Evolutionary conservation across 2,329 filamentous ascomycete genomes (phyloP), one percentile per base, ranked within the genome.

Genomic region (Chrysoporthe deuterocubensis): DNA sequence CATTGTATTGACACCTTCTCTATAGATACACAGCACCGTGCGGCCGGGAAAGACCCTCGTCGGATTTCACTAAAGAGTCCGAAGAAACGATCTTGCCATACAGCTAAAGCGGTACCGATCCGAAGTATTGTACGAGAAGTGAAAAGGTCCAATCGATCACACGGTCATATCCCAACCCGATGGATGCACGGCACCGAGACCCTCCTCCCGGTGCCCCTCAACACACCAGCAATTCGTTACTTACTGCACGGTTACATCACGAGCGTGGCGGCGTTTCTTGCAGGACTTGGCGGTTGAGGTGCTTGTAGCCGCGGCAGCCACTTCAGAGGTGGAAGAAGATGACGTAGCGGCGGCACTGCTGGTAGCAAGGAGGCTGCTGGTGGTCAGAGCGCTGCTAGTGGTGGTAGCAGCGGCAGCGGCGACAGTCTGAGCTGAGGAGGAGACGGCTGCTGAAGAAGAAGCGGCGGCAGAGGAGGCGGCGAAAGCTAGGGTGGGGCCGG

Each of bases 401-500:
- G n/a, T 26, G n/a, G 46, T 13, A 50, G 46, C 46, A 50, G 46
- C 46, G 14, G 50, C 50, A 3, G 62, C n/a, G 5, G 62, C 37
- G 9, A 43, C 37, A 5, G 48, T n/a, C 8, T 26, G 5, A 3
- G 63, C 63, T 8, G 54, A 8, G 4, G 63, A 18, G 1, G 54
- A 6, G 1, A 32, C 63, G 8, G 44, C 63, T 21, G 54, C 54
- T 11, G 32, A 14, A 5, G 63, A 42, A 7, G 63, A 42, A 4
- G 62, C 46, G 2, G 58, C 63, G 14, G 44, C 18, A 21, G 58
- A 56, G 40, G 50, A 32, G 13, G 18, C 6, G 43, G 34, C 63
- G 21, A 60, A 32, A 16, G 62, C 64, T 52, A 76, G 73, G 21
- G 73, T 66, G 6, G 74, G 74, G 56, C 74, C 74, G 34, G 74